A percentile compares a stretch with the other conserved stretches of the same genome.
Conservation (phyloP, 148 eudicot species). For the Amaranthus palmeri region DNA sequence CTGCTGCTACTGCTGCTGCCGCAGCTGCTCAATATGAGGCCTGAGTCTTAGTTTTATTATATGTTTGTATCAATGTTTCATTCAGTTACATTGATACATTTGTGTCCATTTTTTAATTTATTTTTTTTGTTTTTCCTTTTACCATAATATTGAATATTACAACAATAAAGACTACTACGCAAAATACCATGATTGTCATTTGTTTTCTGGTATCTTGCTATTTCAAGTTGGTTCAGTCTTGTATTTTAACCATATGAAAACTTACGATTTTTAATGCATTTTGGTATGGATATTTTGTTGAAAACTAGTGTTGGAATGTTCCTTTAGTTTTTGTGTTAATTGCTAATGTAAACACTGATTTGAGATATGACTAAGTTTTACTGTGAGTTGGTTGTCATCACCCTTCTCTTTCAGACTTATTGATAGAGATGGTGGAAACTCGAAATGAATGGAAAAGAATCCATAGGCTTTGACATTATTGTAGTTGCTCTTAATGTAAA, state of each 20-base stretch:
- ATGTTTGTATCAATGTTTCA: neutral
- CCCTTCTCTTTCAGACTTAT: too few species aligned
- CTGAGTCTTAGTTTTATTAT: neutral
- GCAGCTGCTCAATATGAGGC: constrained; percentile 13
- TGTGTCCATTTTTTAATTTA: neutral
- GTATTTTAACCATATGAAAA: neutral
- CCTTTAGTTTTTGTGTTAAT: too few species aligned
- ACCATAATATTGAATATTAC: neutral
- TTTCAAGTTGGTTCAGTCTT: neutral
- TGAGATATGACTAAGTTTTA: too few species aligned
- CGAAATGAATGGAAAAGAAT: too few species aligned
- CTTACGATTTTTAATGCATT: too few species aligned
- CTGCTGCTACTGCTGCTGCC: neutral
- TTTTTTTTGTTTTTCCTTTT: neutral
- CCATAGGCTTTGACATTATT: too few species aligned
- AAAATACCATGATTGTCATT: neutral
- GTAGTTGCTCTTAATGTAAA: too few species aligned
- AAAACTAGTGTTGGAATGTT: too few species aligned
- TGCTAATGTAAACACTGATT: too few species aligned
- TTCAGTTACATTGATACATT: neutral
- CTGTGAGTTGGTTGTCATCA: too few species aligned
- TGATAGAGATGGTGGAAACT: too few species aligned
- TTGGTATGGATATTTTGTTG: too few species aligned
- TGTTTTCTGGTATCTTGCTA: neutral
- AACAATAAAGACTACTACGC: neutral